Evolutionary conservation across 1,284 basidiomycete genomes (phyloP), one percentile per base, ranked within the genome.

Genomic region (Ceratorhiza oryzae-sativae): DNA sequence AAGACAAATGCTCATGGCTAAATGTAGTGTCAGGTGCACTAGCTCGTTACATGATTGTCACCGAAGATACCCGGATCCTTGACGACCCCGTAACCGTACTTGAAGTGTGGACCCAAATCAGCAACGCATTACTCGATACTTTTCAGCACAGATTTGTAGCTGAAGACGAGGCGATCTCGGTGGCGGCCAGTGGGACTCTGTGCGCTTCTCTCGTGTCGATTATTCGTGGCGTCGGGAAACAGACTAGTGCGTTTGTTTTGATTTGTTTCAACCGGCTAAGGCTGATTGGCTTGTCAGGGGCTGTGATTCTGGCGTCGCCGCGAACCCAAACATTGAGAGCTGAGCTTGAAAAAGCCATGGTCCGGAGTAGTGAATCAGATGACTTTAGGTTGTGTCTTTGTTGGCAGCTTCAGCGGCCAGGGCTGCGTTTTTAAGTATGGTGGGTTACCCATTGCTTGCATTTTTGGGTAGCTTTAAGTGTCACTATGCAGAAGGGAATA

Each of bases 301-400:
- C 51, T 56, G 46, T 56, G 41, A 30, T 68, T 41, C 51, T 68
- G 36, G 65, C 36, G 39, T 68, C 65, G 34, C 65, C 65, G 51
- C 56, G 65, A 51, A 68, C 65, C 55, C 51, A 68, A 56, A 68
- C 65, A 56, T 49, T 68, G 39, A 34, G 65, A n/a, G 53, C 23
- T 1, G 65, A 56, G 39, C 65, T 68, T 25, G 49, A 41, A 51
- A 51, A 25, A 42, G 51, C n/a, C 36, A 20, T 68, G 36, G 51
- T 12, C 23, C 32, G 39, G 13, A 12, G 39, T 8, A 20, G 18
- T 8, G 1, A 18, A 13, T 27, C n/a, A 46, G 65, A 56, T 32
- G 46, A 68, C 36, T 30, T 55, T 32, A 25, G 23, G 30, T 41
- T 68, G 25, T 20, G 51, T 10, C 53, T 68, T 30, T 32, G 53